Evolutionary conservation across 768 basidiomycete genomes (phyloP), one percentile per base, ranked within the genome.

Genomic region (Filobasidium floriforme): DNA sequence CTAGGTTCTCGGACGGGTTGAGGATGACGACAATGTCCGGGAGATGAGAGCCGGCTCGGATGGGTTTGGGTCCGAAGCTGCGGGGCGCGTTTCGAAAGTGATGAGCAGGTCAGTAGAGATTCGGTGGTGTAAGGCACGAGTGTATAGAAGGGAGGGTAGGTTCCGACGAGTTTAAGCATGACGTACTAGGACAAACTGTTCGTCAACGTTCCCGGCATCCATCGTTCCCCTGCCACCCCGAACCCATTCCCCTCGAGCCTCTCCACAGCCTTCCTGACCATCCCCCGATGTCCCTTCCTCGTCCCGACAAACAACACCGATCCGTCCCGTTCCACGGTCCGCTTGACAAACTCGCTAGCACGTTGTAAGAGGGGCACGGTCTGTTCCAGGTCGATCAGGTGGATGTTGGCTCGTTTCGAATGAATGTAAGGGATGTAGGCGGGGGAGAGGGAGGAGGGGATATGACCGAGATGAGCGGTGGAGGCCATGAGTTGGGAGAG

Each of bases 171-270:
- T 0, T 41, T 19, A 2, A n/a, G 46, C 22, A 65, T 15, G 32
- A 76, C 79, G 69, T 61, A 80, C 79, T 78, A 73, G 18, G 76
- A 73, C 32, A 76, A 69, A 12, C 77, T 70, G 81, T 99, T 97
- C 55, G 94, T 94, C 70, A 98, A 82, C 26, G 89, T 90, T n/a
- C 96, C 96, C 0, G 94, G 90, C 43, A 92, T 82, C 96, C 96
- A 99, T 62, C 75, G 88, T 83, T 90, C 88, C 18, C 87, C 87
- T 10, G 67, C 67, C 60, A 96, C 87, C 68, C 89, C 85, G 80
- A 85, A 98, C 0, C 88, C 92, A 75, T 90, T 89, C 49, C 81
- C 73, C 28, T 87, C 92, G 67, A 97, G 77, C 49, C 90, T 86
- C 70, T 85, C 84, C 7, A 91, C 88, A 15, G 92, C 89, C 72